Base-by-base conservation (phyloP, 2,329 filamentous ascomycete species). In the Pseudogymnoascus sp. region DNA sequence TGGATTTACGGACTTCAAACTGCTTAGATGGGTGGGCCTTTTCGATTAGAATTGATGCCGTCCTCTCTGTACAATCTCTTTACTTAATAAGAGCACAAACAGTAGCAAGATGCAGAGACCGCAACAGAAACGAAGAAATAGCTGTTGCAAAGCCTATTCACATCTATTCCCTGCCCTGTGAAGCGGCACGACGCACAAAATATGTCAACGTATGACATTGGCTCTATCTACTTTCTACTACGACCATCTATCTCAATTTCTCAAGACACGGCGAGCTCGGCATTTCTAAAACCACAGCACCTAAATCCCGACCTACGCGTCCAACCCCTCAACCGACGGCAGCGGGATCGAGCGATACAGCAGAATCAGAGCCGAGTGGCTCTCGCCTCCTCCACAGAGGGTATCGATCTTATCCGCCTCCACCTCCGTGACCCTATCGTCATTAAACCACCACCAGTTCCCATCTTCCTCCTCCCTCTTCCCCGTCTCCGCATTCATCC, bases 381-480 rank as follows among this genome's bases (percentile, higher is more conserved):
- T 88, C 74, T 94, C 89, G 65, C 91, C 92, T 69, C 95, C 94
- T 61, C 94, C 95, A 57, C 91, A 82, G 58, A 99, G 80, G 3
- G 86, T 88, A 71, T 92, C 89, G 65, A 99, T 95, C 78, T 95
- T 94, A 68, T 97, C 92, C 23, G 83, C 79, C 13, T 90, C 84
- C 26, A 99, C 94, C 76, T 99, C 94, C 12, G 88, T 85, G 33
- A 99, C 94, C 77, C 91, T 95, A 71, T 99, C 92, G 69, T 99
- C 94, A 73, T 99, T 97, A 81, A 99, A 99, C 92, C 94, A 99
- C 92, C 94, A 99, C 94, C 94, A 99, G 69, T 91, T 96, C 66
- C 89, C 91, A 70, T 95, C 90, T 70, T 95, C 90, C 69, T 88
- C 84, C 59, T 82, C 84, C 68, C 83, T 79, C 77, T 90, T 89